These are phyloP conservation scores for Circinella minor DNA, from an alignment of 371 early-diverging fungal species.

Conservation along the genomic window DNA sequence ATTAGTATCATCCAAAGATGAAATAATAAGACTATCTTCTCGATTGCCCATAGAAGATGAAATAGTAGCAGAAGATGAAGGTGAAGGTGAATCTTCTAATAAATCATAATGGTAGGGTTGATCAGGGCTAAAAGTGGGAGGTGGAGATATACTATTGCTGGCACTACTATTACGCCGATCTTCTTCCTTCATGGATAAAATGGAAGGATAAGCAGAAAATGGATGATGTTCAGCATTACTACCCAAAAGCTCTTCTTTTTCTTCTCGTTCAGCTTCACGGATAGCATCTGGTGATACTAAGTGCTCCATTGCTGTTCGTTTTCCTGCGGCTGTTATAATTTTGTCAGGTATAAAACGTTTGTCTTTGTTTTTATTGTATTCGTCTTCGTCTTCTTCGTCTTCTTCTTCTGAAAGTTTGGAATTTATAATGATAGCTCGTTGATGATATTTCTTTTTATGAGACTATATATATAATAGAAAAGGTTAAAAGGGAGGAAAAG, in stretches of 20 bases:
- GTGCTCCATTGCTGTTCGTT: conserved; percentile 21
- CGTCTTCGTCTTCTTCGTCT: not conserved
- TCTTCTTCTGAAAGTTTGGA: conserved; percentile 1
- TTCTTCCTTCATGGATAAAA: conserved; percentile 28
- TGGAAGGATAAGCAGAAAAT: conserved; percentile 36
- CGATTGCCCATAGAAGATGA: conserved; percentile 19
- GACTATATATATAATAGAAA: not conserved
- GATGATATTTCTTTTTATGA: conserved; percentile 2
- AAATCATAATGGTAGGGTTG: not conserved
- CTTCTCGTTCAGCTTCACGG: conserved; percentile 47
- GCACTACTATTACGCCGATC: not conserved
- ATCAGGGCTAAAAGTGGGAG: conserved; percentile 7
- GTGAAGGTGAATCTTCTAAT: conserved; percentile 2
- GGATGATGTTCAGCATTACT: conserved; percentile 18
- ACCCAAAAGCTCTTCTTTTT: conserved; percentile 43
- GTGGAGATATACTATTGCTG: not conserved
- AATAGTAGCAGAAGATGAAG: conserved; percentile 12
- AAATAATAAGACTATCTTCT: conserved; percentile 17
- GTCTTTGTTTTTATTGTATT: not conserved
- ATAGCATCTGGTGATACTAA: conserved; percentile 55
- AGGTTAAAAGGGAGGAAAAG: not conserved
- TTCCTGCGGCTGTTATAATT: not conserved
- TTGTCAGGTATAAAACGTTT: not conserved
- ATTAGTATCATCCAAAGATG: conserved; percentile 14
- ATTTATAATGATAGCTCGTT: conserved; percentile 13